Percentiles rank a stretch among this genome's conserved stretches.
These are phyloP conservation scores for Gymnopilus junonius DNA, from an alignment of 768 basidiomycete genomes.

Conservation along the genomic window DNA sequence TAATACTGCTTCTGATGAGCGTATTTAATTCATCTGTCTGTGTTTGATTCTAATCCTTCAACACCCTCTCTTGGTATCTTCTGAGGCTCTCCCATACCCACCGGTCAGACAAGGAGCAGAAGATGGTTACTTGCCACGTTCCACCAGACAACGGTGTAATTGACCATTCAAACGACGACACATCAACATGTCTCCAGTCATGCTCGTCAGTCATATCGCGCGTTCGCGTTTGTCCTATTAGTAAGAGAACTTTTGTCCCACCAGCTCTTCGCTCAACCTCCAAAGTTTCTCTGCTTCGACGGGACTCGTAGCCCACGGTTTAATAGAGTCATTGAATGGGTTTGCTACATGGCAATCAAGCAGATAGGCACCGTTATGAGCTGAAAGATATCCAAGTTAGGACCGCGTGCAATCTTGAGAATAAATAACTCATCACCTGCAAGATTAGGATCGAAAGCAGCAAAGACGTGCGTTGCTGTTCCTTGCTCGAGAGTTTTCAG, in stretches of 20 bases:
- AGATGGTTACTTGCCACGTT: too few relatives aligned
- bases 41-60: too few relatives aligned
- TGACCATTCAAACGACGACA: too few relatives aligned
- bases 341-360: neutral
- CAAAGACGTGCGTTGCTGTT: neutral
- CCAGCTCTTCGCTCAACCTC: neutral
- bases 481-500: neutral
- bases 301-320: neutral
- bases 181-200: neutral
- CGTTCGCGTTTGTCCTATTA: neutral
- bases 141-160: too few relatives aligned
- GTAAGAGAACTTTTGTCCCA: neutral
- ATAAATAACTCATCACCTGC: neutral
- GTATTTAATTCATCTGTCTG: too few relatives aligned
- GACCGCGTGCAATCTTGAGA: neutral
- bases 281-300: neutral
- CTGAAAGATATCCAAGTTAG: neutral
- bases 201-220: neutral
- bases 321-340: neutral
- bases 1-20: too few relatives aligned
- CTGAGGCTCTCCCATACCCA: too few relatives aligned
- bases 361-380: neutral
- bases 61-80: too few relatives aligned
- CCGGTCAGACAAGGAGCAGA: too few relatives aligned
- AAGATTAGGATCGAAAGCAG: neutral